Evolutionary conservation across 2,329 filamentous ascomycete species (phyloP).

Genomic region (Alternaria consortialis): DNA sequence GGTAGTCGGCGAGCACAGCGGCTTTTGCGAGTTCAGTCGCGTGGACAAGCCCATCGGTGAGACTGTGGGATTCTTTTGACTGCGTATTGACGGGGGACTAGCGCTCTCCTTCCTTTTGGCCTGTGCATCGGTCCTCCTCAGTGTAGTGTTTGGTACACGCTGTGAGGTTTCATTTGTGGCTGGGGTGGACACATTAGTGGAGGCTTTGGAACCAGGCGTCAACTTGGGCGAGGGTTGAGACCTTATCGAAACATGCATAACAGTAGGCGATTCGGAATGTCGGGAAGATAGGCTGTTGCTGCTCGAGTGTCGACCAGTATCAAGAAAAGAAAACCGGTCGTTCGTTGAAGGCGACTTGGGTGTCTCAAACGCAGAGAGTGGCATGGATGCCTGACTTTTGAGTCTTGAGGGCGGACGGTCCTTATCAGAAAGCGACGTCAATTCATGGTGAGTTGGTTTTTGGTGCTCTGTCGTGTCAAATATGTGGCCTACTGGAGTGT

Average conservation of each 20-base stretch:
- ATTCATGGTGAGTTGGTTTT: not conserved
- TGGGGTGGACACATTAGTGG: conserved; percentile 33
- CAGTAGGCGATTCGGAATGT: conserved; percentile 23
- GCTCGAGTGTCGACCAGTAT: conserved; percentile 44
- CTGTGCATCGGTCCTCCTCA: conserved; percentile 16
- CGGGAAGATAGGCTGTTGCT: conserved; percentile 36
- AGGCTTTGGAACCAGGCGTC: conserved; percentile 24
- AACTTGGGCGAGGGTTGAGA: conserved; percentile 17
- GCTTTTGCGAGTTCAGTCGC: conserved; percentile 31
- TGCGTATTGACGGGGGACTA: conserved; percentile 16
- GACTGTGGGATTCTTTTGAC: conserved; percentile 3
- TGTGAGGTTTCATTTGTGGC: conserved; percentile 10
- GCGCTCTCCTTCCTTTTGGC: conserved; percentile 37
- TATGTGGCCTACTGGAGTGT: not conserved
- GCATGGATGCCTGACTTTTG: conserved; percentile 15
- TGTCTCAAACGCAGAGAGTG: conserved; percentile 22
- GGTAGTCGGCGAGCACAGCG: conserved; percentile 18
- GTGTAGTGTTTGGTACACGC: conserved; percentile 12
- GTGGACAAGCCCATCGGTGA: conserved; percentile 3
- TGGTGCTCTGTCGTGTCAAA: not conserved
- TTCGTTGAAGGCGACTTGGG: conserved; percentile 54
- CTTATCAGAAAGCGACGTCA: not conserved
- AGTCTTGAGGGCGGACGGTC: conserved; percentile 8
- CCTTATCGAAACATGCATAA: conserved; percentile 25
- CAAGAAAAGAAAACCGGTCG: conserved; percentile 55